Percentiles rank a stretch among this genome's conserved stretches.
phyloP scores from a whole-genome alignment of 2,329 filamentous ascomycete species.

The Knoxdaviesia proteae region DNA sequence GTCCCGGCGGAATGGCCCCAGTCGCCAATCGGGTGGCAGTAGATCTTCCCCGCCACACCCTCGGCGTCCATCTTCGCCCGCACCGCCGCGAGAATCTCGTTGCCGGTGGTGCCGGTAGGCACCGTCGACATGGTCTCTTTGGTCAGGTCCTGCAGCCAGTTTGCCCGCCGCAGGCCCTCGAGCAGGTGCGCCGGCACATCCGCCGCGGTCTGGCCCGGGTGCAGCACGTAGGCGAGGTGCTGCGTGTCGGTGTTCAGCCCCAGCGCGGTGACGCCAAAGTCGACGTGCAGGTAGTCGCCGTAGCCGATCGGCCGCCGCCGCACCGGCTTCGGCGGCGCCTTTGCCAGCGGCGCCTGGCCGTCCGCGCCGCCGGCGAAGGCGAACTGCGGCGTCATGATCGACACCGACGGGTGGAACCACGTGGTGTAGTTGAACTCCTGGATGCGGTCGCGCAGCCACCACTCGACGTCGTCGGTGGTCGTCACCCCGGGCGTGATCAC shows the following conservation, averaged over 20 bases:
- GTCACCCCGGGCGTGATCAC: slow-evolving; percentile 21
- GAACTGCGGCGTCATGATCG: slow-evolving; percentile 12
- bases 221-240: slow-evolving; percentile 26
- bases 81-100: slow-evolving; percentile 19
- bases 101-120: slow-evolving; percentile 20
- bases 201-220: slow-evolving; percentile 17
- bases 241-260: slow-evolving; percentile 28
- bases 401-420: slow-evolving; percentile 28
- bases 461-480: slow-evolving; percentile 24
- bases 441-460: slow-evolving; percentile 28
- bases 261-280: slow-evolving; percentile 25
- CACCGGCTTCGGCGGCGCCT: background rate
- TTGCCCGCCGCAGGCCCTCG: slow-evolving; percentile 22
- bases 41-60: slow-evolving; percentile 24
- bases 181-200: slow-evolving; percentile 20
- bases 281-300: slow-evolving; percentile 26
- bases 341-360: slow-evolving; percentile 3
- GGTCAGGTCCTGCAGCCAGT: slow-evolving; percentile 26
- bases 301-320: slow-evolving; percentile 14
- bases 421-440: slow-evolving; percentile 27
- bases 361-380: slow-evolving; percentile 6
- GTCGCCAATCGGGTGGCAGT: slow-evolving; percentile 27
- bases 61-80: slow-evolving; percentile 19
- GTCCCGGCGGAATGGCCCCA: slow-evolving; percentile 28
- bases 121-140: slow-evolving; percentile 15